Evolutionary conservation across 2,329 filamentous ascomycete genomes (phyloP), one percentile per base, ranked within the genome.

Genomic region (Stachybotrys elegans): DNA sequence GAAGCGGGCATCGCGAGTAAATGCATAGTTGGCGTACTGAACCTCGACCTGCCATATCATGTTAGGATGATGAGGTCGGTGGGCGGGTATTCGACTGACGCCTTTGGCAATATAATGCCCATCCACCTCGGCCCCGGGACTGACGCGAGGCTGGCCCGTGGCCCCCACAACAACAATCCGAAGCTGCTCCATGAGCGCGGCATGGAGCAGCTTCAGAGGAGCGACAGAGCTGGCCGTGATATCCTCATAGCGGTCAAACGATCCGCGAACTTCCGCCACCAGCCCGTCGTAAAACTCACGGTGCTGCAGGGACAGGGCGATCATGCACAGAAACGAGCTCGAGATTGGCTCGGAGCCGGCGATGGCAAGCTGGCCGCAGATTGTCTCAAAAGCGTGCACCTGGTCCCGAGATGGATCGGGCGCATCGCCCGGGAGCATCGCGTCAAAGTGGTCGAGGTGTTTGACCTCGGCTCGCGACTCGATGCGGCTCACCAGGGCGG

Each of bases 61-160:
- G n/a, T n/a, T n/a, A n/a, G n/a, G n/a, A n/a, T n/a, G n/a, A n/a
- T n/a, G n/a, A n/a, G n/a, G n/a, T n/a, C n/a, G n/a, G n/a, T n/a
- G n/a, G n/a, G n/a, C n/a, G n/a, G n/a, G n/a, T n/a, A n/a, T n/a
- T n/a, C n/a, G 14, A n/a, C 31, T 34, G 14, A 34, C 31, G 17
- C 31, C 31, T 34, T 34, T 7, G 14, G 31, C 13, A n/a, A 34
- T 34, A 16, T 34, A 34, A 7, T 34, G 13, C 14, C 31, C 31
- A 16, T 34, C 17, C 7, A 34, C 31, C 31, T 7, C 17, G 14
- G 13, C 31, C 17, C 31, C 31, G 17, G 31, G 31, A n/a, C 31
- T 34, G 7, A 34, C 17, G 31, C 31, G 31, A n/a, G 31, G 31
- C 7, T 53, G 32, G 2, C 56, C 55, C 16, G 38, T 40, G 38